Evolutionary conservation across 768 basidiomycete genomes (phyloP), one percentile per base, ranked within the genome.

Genomic region (Trametes punicea): DNA sequence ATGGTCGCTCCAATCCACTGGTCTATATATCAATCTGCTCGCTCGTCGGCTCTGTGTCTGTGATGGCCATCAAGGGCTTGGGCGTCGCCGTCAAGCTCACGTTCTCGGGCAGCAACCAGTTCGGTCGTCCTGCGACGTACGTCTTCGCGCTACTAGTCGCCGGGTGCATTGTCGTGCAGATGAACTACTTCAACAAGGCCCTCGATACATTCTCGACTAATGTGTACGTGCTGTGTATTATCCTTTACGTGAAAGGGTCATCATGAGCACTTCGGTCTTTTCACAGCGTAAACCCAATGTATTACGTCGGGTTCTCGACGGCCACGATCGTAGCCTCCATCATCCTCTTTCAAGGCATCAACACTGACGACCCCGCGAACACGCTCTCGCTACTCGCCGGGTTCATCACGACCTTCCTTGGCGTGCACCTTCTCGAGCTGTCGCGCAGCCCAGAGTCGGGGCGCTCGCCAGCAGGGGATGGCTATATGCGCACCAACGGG

Each of bases 61-160:
- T 98, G 73, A 98, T 99, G 97, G 89, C 93, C 36, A 90, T 98
- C 78, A 99, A 99, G 75, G 96, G 94, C 44, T 93, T 99, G 64
- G 97, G 97, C 42, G 86, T 98, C 46, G 96, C 97, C 2, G 81
- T 99, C 65, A 98, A 98, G 72, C 81, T 99, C 53, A 98, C 94
- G 0, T 75, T 98, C 56, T 80, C 83, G 7, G 95, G 96, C 44
- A 90, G 90, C 67, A 99, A 98, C 71, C 97, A 99, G 71, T 90
- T 99, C 67, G 82, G 87, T 1, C 91, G 94, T 67, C 86, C 89
- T 31, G 93, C 90, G 68, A 99, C 97, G 15, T 99, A 98, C 70
- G 83, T 98, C 23, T 96, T 98, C 64, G 93, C 85, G 31, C 77
- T 92, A 46, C 82, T 91, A 29, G 88, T 93, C 3, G 80, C 78